Evolutionary conservation across 352 stramenopile species (phyloP), one percentile per base, ranked within the genome.

Genomic region (Pythium brassicae): DNA sequence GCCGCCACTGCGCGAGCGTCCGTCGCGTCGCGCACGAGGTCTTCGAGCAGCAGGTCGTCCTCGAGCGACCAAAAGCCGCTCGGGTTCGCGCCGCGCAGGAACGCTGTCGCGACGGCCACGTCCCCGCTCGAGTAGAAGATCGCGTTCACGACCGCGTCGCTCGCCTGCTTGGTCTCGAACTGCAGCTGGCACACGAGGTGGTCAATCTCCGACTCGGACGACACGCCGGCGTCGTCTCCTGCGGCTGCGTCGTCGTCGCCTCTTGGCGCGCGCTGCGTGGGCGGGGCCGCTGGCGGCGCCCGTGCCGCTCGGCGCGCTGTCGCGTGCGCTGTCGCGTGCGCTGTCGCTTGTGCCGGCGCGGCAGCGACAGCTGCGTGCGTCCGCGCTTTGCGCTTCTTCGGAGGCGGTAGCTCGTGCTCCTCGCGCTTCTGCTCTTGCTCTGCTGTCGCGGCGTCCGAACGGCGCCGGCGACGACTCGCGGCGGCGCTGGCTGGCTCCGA

Each of bases 1-100:
- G 53, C 62, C 7, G 61, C 61, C 17, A 72, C 63, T 46, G 62
- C 57, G 6, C 17, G 39, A 6, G 3, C 25, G 27, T 59, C 52
- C 3, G 27, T 46, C 3, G 45, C 17, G 0, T 35, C 45, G 19
- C 45, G 49, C 49, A 70, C 67, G 29, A 57, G 48, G 9, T 71
- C 63, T 4, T 65, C 53, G n/a, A 89, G 62, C 29, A 87, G 55
- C 25, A 71, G 37, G 42, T 87, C 79, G 27, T 89, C 79, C 11
- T 68, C 52, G 25, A 66, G 61, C 4, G 62, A 79, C 79, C 79
- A 89, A 17, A 84, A 68, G 39, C 53, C 63, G 1, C 50, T 20
- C 10, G 71, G 62, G 15, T 50, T 76, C 35, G 46, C 46, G 11
- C 69, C 71, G 25, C 57, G 65, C 35, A 85, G 61, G 25, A 78